Percentiles rank a stretch among this genome's conserved stretches.
These are phyloP conservation scores for Cryptosporidium parvum DNA, from an alignment of 169 alveolate species.

Conservation along the genomic window DNA sequence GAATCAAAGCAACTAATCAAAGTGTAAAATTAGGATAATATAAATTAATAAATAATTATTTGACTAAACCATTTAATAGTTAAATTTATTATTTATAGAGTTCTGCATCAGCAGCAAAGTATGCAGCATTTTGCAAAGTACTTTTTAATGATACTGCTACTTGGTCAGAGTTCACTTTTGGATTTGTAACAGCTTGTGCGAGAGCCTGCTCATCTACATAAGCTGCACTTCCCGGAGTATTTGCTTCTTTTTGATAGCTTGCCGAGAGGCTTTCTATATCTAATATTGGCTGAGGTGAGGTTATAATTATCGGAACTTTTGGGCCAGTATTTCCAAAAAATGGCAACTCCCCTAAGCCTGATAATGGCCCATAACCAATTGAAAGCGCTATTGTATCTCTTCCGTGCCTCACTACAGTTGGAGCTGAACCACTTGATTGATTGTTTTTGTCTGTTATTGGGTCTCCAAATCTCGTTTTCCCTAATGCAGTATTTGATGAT, in stretches of 20 bases:
- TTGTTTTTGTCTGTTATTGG: constrained; percentile 4
- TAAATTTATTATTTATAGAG: constrained; percentile 31
- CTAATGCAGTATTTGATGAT: constrained; percentile 54
- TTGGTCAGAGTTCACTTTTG: constrained; percentile 67
- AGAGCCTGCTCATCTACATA: constrained; percentile 71
- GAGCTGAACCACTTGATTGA: constrained; percentile 41
- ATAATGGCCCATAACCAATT: constrained; percentile 70
- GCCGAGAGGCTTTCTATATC: constrained; percentile 71
- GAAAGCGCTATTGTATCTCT: constrained; percentile 68
- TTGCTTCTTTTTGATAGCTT: constrained; percentile 70
- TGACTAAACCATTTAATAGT: background rate
- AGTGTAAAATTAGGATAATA: background rate
- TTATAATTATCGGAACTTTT: constrained; percentile 71
- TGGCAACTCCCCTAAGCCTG: constrained; percentile 62
- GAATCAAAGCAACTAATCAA: background rate
- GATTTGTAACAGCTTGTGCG: constrained; percentile 67
- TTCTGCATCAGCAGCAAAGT: constrained; percentile 73
- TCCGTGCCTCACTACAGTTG: constrained; percentile 67
- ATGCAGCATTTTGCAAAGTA: constrained; percentile 69
- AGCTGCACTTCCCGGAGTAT: constrained; percentile 76
- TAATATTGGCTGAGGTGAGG: constrained; percentile 72
- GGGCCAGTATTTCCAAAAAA: constrained; percentile 76
- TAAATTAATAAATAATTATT: background rate
- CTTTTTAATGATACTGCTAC: constrained; percentile 61
- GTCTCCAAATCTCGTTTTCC: constrained; percentile 40